Evolutionary conservation across 2,329 filamentous ascomycete species (phyloP), one percentile per base, ranked within the genome.

Genomic region (Fusarium transvaalense): DNA sequence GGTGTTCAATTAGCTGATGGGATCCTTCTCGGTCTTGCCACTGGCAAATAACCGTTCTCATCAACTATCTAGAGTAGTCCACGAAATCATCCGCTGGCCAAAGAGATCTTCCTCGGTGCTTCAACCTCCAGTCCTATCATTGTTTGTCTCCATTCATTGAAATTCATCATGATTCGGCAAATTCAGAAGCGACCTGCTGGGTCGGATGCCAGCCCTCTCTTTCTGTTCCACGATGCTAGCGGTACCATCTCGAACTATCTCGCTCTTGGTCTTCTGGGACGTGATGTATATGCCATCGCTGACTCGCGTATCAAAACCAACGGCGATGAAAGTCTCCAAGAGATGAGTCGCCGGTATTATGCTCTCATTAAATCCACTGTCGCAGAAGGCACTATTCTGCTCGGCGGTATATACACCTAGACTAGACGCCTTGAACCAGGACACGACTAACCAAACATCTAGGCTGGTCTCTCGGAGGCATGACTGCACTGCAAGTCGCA

Each of bases 151-250:
- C 19, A 31, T 52, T 29, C 31, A 41, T 41, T 32, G 13, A 14
- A 23, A 41, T 31, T 9, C 19, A 32, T 7, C 25, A 52, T 52
- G 48, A 52, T 52, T 52, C 48, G 48, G 9, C 48, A 52, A 31
- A 52, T 52, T 31, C 48, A 52, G 48, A 52, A 52, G 35, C 48
- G 48, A 52, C 35, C 48, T 52, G 48, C 48, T 41, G 48, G 48
- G 35, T 52, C 48, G 14, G 15, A 52, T 13, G 48, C 48, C 10
- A 41, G 35, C 19, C 48, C 48, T 14, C 48, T 52, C 35, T 52
- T 52, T 41, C 27, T 52, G 6, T 52, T 52, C 27, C 48, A 52
- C 14, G 48, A 52, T 52, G 48, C 48, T 41, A 52, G 48, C 10
- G 48, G 48, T 10, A 52, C 48, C 14, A 52, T 52, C 48, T 52